Conservation (phyloP, 2,329 filamentous ascomycete genomes). For the Fusarium sp. region DNA sequence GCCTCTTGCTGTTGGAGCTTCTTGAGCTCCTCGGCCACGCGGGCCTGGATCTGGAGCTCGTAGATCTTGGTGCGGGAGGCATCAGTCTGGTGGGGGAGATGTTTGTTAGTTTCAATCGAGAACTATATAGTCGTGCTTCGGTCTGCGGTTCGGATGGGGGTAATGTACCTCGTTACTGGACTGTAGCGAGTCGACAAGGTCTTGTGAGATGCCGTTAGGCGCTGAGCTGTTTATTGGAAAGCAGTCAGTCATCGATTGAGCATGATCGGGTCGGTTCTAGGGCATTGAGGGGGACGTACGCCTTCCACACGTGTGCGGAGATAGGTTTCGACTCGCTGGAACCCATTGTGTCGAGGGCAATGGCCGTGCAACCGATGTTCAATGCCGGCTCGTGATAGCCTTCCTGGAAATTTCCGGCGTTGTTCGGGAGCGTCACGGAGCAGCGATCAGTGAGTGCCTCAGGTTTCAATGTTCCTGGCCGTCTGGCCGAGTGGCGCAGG, state of each 20-base stretch:
- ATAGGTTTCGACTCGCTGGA: conserved; percentile 63
- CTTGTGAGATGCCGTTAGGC: conserved; percentile 72
- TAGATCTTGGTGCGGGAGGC: conserved; percentile 80
- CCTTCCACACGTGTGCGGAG: conserved; percentile 60
- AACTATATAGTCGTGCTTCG: neutral
- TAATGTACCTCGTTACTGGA: conserved; percentile 80
- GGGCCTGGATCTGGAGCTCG: conserved; percentile 87
- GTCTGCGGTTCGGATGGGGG: neutral
- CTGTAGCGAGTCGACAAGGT: conserved; percentile 83
- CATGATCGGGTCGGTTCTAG: neutral
- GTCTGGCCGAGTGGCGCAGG: conserved; percentile 15
- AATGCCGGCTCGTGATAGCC: conserved; percentile 44
- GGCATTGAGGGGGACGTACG: conserved; percentile 52
- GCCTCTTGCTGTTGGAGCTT: conserved; percentile 75
- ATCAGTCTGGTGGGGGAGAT: conserved; percentile 72
- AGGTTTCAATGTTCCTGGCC: conserved; percentile 35
- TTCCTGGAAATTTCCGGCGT: conserved; percentile 49
- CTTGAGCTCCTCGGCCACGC: conserved; percentile 84
- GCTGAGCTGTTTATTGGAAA: conserved; percentile 50
- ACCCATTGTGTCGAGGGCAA: conserved; percentile 61
- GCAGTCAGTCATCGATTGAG: conserved; percentile 34
- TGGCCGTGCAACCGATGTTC: conserved; percentile 46
- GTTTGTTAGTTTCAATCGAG: conserved; percentile 25
- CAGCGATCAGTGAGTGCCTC: conserved; percentile 44
- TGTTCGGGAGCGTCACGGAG: conserved; percentile 47